phyloP scores from a whole-genome alignment of 345 rosid species.

The Hibiscus syriacus region DNA sequence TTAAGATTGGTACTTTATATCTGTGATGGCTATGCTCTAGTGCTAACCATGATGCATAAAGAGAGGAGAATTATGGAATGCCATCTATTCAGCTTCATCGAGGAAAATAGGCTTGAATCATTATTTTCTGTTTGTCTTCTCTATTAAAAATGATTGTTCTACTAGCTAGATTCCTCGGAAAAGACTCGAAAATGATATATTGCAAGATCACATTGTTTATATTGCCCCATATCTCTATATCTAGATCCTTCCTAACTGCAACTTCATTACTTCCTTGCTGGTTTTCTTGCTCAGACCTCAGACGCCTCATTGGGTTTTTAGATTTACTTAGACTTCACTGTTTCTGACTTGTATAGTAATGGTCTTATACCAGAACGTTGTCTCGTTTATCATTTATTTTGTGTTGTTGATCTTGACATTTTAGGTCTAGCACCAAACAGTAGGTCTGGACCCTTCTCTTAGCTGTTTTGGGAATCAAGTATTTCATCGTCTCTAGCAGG shows the following conservation, averaged over 20 bases:
- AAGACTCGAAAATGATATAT: not conserved
- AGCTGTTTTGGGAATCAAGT: not conserved
- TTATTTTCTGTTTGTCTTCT: not conserved
- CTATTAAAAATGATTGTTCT: not conserved
- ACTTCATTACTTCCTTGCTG: not conserved
- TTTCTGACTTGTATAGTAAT: not conserved
- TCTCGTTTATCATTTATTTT: no score
- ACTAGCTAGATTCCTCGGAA: not conserved
- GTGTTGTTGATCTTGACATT: no score
- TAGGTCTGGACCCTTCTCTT: not conserved
- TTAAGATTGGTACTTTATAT: not conserved
- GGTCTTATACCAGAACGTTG: not conserved
- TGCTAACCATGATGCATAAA: slow-evolving; percentile 2
- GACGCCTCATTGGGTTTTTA: not conserved
- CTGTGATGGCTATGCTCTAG: not conserved
- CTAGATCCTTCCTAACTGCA: not conserved
- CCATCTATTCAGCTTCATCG: not conserved
- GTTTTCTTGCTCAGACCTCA: not conserved
- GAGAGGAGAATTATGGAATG: not conserved
- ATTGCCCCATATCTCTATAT: not conserved
- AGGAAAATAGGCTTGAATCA: not conserved
- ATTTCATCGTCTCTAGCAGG: not conserved
- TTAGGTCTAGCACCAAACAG: not conserved
- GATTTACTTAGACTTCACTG: not conserved
- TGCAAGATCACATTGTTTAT: not conserved